Conservation (phyloP, 2,329 filamentous ascomycete genomes). For the Alternaria postmessia region DNA sequence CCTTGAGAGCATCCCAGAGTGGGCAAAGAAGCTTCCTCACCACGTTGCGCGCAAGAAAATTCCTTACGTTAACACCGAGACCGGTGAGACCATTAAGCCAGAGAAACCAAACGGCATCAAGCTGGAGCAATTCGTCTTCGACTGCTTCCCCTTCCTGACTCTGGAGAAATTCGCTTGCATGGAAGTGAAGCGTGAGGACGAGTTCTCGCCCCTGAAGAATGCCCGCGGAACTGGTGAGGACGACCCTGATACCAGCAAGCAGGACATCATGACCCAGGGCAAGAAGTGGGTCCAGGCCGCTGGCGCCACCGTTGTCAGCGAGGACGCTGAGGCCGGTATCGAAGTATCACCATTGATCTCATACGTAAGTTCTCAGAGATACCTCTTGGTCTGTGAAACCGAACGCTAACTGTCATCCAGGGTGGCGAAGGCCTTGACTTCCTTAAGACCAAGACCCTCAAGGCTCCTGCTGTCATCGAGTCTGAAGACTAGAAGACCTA, state of each 20-base stretch:
- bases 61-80: constrained; percentile 78
- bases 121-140: constrained; percentile 98
- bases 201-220: constrained; percentile 98
- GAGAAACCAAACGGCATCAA: constrained; percentile 98
- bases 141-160: constrained; percentile 89
- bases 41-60: constrained; percentile 99
- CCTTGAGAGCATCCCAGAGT: constrained; percentile 87
- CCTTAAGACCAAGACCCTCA: constrained; percentile 66
- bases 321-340: constrained; percentile 67
- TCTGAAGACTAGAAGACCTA: constrained; percentile 57
- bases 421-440: constrained; percentile 70
- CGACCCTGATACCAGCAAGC: constrained; percentile 90
- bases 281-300: constrained; percentile 83
- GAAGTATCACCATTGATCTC: constrained; percentile 93
- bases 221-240: constrained; percentile 82
- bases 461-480: constrained; percentile 70
- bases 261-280: constrained; percentile 89
- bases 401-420: constrained; percentile 44
- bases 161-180: constrained; percentile 93
- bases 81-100: constrained; percentile 84
- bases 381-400: not conserved
- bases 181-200: constrained; percentile 95
- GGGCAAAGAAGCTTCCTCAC: constrained; percentile 86
- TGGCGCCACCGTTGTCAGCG: constrained; percentile 76
- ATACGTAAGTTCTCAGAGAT: constrained; percentile 74